phyloP scores from a whole-genome alignment of 768 basidiomycete genomes.

The Pleurotus djamor region DNA sequence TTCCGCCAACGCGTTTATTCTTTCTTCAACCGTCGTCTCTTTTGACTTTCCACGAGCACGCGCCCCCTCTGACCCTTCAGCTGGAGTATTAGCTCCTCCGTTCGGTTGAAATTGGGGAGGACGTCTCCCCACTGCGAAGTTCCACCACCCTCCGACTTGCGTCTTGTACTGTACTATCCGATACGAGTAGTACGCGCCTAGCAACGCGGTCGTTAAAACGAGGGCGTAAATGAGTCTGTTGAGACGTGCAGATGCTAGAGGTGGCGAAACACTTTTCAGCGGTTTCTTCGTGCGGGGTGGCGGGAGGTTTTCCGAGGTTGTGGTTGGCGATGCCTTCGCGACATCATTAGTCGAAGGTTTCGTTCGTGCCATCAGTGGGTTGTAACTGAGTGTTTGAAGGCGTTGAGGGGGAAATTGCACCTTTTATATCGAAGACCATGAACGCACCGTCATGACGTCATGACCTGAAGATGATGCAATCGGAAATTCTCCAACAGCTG shows the following conservation, averaged over 20 bases:
- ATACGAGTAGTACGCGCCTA: constrained; percentile 52
- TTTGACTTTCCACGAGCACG: constrained; percentile 3
- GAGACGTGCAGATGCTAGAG: constrained; percentile 42
- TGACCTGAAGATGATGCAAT: too few relatives aligned
- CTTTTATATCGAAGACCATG: too few relatives aligned
- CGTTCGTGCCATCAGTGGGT: not conserved
- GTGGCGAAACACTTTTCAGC: constrained; percentile 35
- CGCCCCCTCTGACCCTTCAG: not conserved
- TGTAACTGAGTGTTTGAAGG: too few relatives aligned
- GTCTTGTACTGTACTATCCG: constrained; percentile 44
- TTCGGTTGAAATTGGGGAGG: constrained; percentile 20
- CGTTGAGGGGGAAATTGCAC: too few relatives aligned
- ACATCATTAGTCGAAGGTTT: not conserved
- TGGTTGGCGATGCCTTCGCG: constrained; percentile 11
- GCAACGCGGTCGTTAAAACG: constrained; percentile 33
- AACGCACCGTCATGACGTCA: too few relatives aligned
- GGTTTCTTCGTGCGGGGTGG: constrained; percentile 20
- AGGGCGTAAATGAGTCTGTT: constrained; percentile 49
- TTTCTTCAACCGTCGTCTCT: constrained; percentile 42
- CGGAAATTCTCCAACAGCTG: too few relatives aligned
- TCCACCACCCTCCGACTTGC: constrained; percentile 65
- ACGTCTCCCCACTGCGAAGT: constrained; percentile 36
- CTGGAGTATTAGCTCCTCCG: constrained; percentile 5
- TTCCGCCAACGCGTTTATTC: constrained; percentile 57
- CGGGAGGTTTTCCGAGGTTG: constrained; percentile 20